Conservation (phyloP, 2,329 filamentous ascomycete species). For the Dactylella cylindrospora region DNA sequence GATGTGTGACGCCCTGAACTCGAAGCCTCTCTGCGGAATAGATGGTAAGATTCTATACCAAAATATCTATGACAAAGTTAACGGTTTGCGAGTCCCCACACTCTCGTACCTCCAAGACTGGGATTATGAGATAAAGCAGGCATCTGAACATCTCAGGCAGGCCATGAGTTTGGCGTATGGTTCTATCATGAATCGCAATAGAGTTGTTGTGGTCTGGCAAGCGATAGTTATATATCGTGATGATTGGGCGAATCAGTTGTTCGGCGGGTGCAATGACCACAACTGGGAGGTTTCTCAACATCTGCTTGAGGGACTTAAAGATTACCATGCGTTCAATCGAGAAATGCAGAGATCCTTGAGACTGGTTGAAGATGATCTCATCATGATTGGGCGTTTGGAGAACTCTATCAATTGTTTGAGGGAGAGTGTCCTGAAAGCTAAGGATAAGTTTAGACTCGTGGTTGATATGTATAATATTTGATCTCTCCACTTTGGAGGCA, state of each 20-base stretch:
- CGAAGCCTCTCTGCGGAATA: background rate
- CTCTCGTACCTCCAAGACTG: background rate
- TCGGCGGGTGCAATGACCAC: slow-evolving; percentile 5
- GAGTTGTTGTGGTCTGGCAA: slow-evolving; percentile 18
- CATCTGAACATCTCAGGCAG: slow-evolving; percentile 1
- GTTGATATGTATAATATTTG: too few species aligned
- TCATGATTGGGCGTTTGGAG: slow-evolving; percentile 15
- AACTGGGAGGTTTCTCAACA: slow-evolving; percentile 14
- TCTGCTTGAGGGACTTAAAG: slow-evolving; percentile 15
- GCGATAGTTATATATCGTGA: slow-evolving; percentile 11
- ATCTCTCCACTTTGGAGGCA: too few species aligned
- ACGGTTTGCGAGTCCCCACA: background rate
- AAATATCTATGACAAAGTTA: background rate
- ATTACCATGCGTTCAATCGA: slow-evolving; percentile 21
- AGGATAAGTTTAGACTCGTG: slow-evolving; percentile 6
- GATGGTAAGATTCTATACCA: slow-evolving; percentile 3
- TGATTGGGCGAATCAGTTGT: slow-evolving; percentile 24
- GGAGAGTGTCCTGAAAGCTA: slow-evolving; percentile 13
- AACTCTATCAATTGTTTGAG: slow-evolving; percentile 14
- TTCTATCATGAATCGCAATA: slow-evolving; percentile 21
- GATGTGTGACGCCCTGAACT: slow-evolving; percentile 22
- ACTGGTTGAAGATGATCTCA: slow-evolving; percentile 23
- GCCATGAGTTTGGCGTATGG: slow-evolving; percentile 12
- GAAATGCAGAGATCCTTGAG: slow-evolving; percentile 16
- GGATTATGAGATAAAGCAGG: background rate